phyloP scores from a whole-genome alignment of 1,139 yeast species.

The Saccharomycopsis hybrid region DNA sequence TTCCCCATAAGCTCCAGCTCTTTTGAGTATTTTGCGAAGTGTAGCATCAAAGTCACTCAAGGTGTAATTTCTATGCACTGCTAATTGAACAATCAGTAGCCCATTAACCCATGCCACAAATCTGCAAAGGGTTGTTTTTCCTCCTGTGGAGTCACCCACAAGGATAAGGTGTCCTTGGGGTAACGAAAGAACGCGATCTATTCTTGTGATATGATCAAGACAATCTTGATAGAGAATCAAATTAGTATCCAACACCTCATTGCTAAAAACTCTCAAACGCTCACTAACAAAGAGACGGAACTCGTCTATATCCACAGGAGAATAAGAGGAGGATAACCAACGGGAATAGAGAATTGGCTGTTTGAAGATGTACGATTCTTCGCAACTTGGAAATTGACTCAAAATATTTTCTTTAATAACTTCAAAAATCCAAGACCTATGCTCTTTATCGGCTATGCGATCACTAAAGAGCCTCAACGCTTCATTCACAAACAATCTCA shows the following conservation, averaged over 20 bases:
- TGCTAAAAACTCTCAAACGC: conserved; percentile 65
- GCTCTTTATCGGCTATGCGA: conserved; percentile 46
- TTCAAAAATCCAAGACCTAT: conserved; percentile 46
- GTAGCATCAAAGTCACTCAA: conserved; percentile 63
- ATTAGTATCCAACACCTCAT: conserved; percentile 62
- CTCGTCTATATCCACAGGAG: conserved; percentile 45
- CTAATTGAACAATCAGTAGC: conserved; percentile 51
- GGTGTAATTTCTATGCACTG: conserved; percentile 48
- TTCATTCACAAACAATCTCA: conserved; percentile 78
- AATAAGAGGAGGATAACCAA: conserved; percentile 66
- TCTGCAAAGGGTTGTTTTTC: conserved; percentile 67
- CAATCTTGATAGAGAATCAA: conserved; percentile 65
- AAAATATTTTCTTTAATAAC: conserved; percentile 38
- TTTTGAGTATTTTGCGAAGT: conserved; percentile 46
- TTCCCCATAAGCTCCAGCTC: conserved; percentile 51
- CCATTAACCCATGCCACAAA: conserved; percentile 96
- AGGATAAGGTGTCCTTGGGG: conserved; percentile 87
- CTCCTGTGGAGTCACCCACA: conserved; percentile 80
- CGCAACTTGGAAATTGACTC: conserved; percentile 40
- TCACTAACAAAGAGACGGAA: conserved; percentile 53
- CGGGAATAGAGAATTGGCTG: conserved; percentile 60
- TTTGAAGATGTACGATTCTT: conserved; percentile 34
- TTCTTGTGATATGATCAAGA: conserved; percentile 67
- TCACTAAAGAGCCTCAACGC: conserved; percentile 74
- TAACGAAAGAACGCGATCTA: conserved; percentile 78